These are phyloP conservation scores for Filosporella fistucella DNA, from an alignment of 495 filamentous ascomycete genomes.

Conservation along the genomic window DNA sequence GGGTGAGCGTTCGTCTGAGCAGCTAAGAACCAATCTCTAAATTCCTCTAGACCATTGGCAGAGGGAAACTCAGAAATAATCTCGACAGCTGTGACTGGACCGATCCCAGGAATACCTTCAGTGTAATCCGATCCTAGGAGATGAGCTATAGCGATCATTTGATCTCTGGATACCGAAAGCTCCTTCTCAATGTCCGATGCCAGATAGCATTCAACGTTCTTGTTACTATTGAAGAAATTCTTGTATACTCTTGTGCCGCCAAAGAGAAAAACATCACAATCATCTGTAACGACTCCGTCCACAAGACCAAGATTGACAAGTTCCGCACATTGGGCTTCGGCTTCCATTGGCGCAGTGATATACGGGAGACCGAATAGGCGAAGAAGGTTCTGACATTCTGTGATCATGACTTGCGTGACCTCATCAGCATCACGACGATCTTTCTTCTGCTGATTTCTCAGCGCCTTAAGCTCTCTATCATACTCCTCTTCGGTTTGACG, in stretches of 20 bases:
- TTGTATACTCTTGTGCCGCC: conserved; percentile 96
- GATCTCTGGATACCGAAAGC: conserved; percentile 72
- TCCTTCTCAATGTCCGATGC: conserved; percentile 84
- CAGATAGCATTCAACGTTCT: conserved; percentile 96
- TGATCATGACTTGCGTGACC: conserved; percentile 89
- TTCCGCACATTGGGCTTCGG: conserved; percentile 95
- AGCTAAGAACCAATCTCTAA: conserved; percentile 81
- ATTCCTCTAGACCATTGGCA: conserved; percentile 51
- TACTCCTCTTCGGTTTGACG: conserved; percentile 68
- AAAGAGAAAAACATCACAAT: conserved; percentile 95
- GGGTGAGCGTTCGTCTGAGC: conserved; percentile 56
- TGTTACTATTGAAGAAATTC: conserved; percentile 98
- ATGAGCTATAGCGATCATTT: conserved; percentile 84
- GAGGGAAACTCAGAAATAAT: conserved; percentile 81
- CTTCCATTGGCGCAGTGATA: conserved; percentile 97
- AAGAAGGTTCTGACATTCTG: conserved; percentile 89
- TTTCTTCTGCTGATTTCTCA: conserved; percentile 91
- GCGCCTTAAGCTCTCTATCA: conserved; percentile 78
- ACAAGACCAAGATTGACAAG: conserved; percentile 81
- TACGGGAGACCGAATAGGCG: conserved; percentile 90
- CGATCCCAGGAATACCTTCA: conserved; percentile 82
- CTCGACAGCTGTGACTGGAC: conserved; percentile 89
- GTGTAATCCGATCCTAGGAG: conserved; percentile 92
- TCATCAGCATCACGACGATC: conserved; percentile 94
- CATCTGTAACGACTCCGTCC: conserved; percentile 97